Conservation (phyloP, 2,329 filamentous ascomycete genomes). For the Colletotrichum neosansevieriae region DNA sequence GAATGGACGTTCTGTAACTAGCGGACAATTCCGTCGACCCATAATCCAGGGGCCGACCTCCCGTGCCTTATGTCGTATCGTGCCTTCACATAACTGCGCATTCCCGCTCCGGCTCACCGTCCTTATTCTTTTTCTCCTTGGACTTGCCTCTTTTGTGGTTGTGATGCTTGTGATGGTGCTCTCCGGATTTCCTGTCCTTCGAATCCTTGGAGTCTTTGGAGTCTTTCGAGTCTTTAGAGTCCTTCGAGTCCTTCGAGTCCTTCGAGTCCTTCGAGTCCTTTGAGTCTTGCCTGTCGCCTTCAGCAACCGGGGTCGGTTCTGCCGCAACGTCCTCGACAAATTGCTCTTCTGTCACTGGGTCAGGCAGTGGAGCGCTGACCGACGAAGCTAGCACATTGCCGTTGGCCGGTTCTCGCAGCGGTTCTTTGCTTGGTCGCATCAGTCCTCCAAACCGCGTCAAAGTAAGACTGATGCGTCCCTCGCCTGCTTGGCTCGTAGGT, state of each 20-base stretch:
- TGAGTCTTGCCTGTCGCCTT: slow-evolving; percentile 40
- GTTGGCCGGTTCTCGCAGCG: slow-evolving; percentile 49
- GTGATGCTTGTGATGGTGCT: slow-evolving; percentile 47
- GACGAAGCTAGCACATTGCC: slow-evolving; percentile 36
- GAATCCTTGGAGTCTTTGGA: slow-evolving; percentile 40
- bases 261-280: slow-evolving; percentile 37
- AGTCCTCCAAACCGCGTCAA: slow-evolving; percentile 68
- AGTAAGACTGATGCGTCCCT: slow-evolving; percentile 68
- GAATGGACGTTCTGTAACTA: not conserved
- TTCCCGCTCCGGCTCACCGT: slow-evolving; percentile 57
- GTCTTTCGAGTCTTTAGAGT: slow-evolving; percentile 29
- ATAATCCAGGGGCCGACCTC: not conserved
- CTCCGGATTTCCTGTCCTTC: slow-evolving; percentile 32
- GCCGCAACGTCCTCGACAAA: slow-evolving; percentile 38
- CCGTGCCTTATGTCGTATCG: not conserved
- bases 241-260: slow-evolving; percentile 41
- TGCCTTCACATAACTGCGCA: slow-evolving; percentile 59
- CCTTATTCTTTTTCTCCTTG: slow-evolving; percentile 53
- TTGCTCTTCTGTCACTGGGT: slow-evolving; percentile 39
- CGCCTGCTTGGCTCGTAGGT: slow-evolving; percentile 69
- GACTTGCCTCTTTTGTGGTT: slow-evolving; percentile 53
- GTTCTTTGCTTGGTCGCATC: slow-evolving; percentile 65
- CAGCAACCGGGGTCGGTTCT: slow-evolving; percentile 18
- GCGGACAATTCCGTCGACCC: not conserved
- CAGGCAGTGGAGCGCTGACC: slow-evolving; percentile 30